Conservation (phyloP, 1,284 basidiomycete species). For the Schizophyllum amplum region DNA sequence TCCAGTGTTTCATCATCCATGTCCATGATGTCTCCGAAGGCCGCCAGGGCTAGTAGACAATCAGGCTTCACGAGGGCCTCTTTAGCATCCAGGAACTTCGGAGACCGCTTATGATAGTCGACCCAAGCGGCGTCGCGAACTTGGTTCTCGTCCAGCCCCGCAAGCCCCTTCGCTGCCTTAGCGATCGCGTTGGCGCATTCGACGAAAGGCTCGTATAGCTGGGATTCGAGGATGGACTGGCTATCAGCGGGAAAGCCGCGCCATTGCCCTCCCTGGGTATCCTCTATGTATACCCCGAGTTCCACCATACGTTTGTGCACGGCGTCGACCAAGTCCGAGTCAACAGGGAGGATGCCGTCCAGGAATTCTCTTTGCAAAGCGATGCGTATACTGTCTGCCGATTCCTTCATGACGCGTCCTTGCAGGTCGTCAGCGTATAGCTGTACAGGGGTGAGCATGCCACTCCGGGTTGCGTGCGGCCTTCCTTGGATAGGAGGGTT, state of each 20-base stretch:
- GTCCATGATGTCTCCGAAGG: not conserved
- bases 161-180: not conserved
- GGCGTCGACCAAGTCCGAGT: not conserved
- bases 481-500: too few species aligned
- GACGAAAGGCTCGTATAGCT: not conserved
- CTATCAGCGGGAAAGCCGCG: not conserved
- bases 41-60: not conserved
- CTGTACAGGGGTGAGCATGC: too few species aligned
- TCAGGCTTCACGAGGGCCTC: not conserved
- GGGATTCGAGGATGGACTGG: not conserved
- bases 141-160: not conserved
- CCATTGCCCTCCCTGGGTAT: not conserved
- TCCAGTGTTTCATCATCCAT: not conserved
- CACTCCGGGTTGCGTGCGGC: too few species aligned
- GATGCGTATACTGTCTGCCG: too few species aligned
- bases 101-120: not conserved
- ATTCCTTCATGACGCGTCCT: too few species aligned
- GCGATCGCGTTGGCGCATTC: not conserved
- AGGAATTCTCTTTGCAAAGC: not conserved
- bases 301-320: not conserved
- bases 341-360: not conserved
- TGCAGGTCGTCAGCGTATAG: too few species aligned
- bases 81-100: not conserved
- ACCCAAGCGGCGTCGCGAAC: not conserved
- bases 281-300: not conserved